phyloP scores from a whole-genome alignment of 108 stramenopile species.

The Nitzschia putrida region DNA sequence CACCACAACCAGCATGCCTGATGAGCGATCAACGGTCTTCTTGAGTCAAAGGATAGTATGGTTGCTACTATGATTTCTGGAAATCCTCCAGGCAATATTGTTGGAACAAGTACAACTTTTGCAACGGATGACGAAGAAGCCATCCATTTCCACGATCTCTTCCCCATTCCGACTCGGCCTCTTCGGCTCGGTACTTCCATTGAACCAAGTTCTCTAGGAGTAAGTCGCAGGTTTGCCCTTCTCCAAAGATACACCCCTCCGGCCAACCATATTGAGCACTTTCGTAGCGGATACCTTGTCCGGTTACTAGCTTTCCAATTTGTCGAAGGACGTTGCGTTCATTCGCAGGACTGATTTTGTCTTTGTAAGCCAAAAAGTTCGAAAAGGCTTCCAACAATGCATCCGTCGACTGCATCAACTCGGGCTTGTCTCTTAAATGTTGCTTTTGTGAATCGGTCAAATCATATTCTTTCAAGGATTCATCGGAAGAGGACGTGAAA shows the following conservation, averaged over 20 bases:
- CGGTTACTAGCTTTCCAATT: constrained; percentile 55
- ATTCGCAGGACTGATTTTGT: constrained; percentile 50
- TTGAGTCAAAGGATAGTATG: too few relatives aligned
- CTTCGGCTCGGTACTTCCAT: constrained; percentile 51
- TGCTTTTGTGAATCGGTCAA: neutral
- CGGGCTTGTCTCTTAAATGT: neutral
- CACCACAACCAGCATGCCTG: too few relatives aligned
- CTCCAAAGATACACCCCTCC: constrained; percentile 51
- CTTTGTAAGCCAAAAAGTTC: constrained; percentile 34
- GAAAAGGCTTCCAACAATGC: constrained; percentile 12
- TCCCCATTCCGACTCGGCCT: constrained; percentile 67
- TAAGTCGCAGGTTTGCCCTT: constrained; percentile 42
- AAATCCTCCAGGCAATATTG: constrained; percentile 54
- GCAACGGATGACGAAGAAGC: constrained; percentile 69
- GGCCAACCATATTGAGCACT: constrained; percentile 60
- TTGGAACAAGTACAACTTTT: constrained; percentile 73
- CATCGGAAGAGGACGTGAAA: neutral
- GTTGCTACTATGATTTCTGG: too few relatives aligned
- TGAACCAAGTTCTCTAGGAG: constrained; percentile 54
- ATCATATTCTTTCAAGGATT: neutral
- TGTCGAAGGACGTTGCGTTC: constrained; percentile 61
- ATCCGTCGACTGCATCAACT: neutral
- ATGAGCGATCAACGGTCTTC: too few relatives aligned
- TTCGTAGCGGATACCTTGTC: constrained; percentile 70
- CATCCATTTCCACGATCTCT: constrained; percentile 80